Evolutionary conservation across 768 basidiomycete genomes (phyloP).

Genomic region (Leccinum boreale): DNA sequence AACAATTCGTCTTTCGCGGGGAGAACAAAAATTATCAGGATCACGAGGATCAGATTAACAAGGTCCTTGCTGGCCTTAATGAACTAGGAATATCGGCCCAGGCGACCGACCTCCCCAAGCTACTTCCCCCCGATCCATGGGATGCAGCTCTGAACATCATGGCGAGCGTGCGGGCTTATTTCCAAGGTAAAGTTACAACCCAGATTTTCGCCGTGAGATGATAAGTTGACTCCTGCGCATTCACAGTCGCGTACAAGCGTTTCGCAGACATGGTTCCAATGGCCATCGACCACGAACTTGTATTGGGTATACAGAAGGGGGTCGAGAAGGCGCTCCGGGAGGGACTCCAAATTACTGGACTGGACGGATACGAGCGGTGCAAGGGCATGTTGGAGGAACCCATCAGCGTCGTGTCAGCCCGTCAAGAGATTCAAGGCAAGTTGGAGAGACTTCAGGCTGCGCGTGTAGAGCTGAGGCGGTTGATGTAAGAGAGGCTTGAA

Average conservation of each 20-base stretch:
- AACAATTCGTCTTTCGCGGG: neutral
- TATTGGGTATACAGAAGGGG: conserved; percentile 45
- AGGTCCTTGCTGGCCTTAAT: conserved; percentile 19
- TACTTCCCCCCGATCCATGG: conserved; percentile 49
- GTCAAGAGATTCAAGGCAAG: conserved; percentile 51
- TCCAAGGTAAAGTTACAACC: conserved; percentile 53
- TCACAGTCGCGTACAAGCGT: conserved; percentile 46
- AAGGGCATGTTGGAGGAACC: conserved; percentile 51
- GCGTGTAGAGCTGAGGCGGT: conserved; percentile 33
- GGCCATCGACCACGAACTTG: conserved; percentile 38
- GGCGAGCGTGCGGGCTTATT: conserved; percentile 71
- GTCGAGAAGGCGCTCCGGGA: conserved; percentile 44
- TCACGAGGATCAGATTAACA: conserved; percentile 21
- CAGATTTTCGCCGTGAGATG: neutral
- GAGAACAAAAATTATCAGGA: too few relatives aligned
- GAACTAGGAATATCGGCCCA: conserved; percentile 31
- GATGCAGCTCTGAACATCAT: conserved; percentile 62
- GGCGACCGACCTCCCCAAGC: conserved; percentile 43
- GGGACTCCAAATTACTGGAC: conserved; percentile 51
- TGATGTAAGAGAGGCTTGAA: conserved; percentile 14
- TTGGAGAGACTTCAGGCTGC: conserved; percentile 48
- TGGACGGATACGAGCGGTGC: conserved; percentile 46
- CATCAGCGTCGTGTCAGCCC: conserved; percentile 37
- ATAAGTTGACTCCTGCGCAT: neutral
- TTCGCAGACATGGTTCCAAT: conserved; percentile 43